Evolutionary conservation across 2,329 filamentous ascomycete genomes (phyloP).

Genomic region (Rutstroemia sydowiana): DNA sequence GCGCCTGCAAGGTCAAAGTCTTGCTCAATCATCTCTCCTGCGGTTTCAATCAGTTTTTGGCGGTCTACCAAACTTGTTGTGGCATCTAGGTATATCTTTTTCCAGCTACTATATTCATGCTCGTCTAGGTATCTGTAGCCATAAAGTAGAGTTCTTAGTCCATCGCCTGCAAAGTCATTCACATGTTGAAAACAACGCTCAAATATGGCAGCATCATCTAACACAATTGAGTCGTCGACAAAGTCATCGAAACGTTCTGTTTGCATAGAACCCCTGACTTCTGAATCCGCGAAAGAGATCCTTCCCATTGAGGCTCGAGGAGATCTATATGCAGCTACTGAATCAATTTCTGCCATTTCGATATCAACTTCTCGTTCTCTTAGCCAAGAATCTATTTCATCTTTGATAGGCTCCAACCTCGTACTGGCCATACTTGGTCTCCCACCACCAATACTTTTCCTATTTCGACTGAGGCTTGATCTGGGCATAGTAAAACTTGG

Average conservation of each 20-base stretch:
- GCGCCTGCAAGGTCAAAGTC: slow-evolving; percentile 83
- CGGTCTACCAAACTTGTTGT: slow-evolving; percentile 76
- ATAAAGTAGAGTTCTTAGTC: slow-evolving; percentile 88
- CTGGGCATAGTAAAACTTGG: slow-evolving; percentile 16
- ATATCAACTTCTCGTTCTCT: slow-evolving; percentile 58
- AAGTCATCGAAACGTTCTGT: slow-evolving; percentile 47
- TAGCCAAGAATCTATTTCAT: slow-evolving; percentile 31
- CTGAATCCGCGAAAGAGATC: slow-evolving; percentile 24
- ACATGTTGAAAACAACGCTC: slow-evolving; percentile 87
- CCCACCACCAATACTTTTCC: slow-evolving; percentile 51
- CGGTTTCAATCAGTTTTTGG: slow-evolving; percentile 86
- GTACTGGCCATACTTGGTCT: slow-evolving; percentile 46
- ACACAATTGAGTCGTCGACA: slow-evolving; percentile 52
- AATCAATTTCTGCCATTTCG: slow-evolving; percentile 65
- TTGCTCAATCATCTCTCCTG: slow-evolving; percentile 85
- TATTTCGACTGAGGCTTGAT: slow-evolving; percentile 10
- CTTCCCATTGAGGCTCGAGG: slow-evolving; percentile 35
- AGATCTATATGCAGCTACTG: slow-evolving; percentile 32
- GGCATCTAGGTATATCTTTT: slow-evolving; percentile 77
- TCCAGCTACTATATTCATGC: slow-evolving; percentile 79
- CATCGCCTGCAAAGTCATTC: slow-evolving; percentile 94
- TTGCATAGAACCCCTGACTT: slow-evolving; percentile 29
- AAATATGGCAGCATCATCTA: slow-evolving; percentile 45
- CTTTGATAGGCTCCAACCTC: slow-evolving; percentile 31
- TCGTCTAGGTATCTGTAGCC: slow-evolving; percentile 75